Evolutionary conservation across 2,329 filamentous ascomycete genomes (phyloP).

Genomic region (Curvularia verruculosa): DNA sequence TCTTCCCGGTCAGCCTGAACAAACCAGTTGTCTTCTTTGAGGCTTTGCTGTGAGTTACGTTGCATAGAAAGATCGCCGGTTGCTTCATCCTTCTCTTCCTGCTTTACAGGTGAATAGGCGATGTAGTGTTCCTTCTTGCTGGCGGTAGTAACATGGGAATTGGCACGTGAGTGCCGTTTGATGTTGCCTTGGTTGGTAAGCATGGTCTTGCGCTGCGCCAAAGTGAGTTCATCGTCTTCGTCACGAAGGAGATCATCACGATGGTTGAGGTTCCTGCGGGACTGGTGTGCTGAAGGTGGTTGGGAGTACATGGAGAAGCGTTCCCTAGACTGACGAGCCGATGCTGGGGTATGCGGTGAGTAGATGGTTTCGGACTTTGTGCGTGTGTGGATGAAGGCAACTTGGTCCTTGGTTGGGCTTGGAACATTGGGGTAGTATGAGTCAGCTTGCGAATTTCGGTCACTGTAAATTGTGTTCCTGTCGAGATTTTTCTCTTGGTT

Average conservation of each 20-base stretch:
- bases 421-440: conserved; percentile 37
- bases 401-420: conserved; percentile 51
- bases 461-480: conserved; percentile 50
- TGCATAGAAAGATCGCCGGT: conserved; percentile 40
- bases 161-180: conserved; percentile 37
- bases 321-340: conserved; percentile 61
- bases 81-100: conserved; percentile 5
- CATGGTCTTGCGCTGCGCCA: conserved; percentile 44
- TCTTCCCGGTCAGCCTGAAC: conserved; percentile 40
- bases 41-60: conserved; percentile 37
- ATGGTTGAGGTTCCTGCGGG: conserved; percentile 46
- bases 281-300: conserved; percentile 45
- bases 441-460: conserved; percentile 40
- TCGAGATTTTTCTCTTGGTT: conserved; percentile 68
- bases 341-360: conserved; percentile 57
- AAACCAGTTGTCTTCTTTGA: conserved; percentile 58
- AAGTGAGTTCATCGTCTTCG: conserved; percentile 38
- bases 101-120: not conserved
- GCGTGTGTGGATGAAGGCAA: conserved; percentile 84
- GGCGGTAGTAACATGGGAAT: conserved; percentile 36
- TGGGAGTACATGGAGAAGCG: conserved; percentile 53
- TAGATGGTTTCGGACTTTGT: conserved; percentile 65
- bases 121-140: conserved; percentile 42
- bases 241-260: conserved; percentile 39
- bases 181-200: conserved; percentile 44